Base-by-base conservation (phyloP, 352 stramenopile species). In the Phytopythium vexans region DNA sequence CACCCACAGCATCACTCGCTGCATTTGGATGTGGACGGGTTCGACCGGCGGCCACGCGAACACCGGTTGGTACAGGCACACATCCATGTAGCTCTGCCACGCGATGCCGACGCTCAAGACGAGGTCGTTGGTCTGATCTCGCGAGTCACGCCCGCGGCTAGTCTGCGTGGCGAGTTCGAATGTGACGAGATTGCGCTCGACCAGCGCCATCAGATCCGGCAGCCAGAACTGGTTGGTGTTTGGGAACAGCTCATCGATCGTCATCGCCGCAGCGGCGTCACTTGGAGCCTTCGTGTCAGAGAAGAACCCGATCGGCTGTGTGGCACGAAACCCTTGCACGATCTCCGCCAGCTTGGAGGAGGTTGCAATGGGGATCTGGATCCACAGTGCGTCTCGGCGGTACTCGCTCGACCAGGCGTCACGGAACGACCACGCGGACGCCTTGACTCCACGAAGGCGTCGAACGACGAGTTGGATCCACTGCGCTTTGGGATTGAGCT, bases 61-160 rank as follows among this genome's bases (percentile, higher is more conserved):
- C 45, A 14, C 45, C 3, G 45, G 45, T 32, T 51, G 38, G 45
- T 51, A 51, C 32, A 51, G 32, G 21, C 45, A 51, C 32, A 41
- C 7, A n/a, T 51, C 45, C 45, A 51, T 51, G 45, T 51, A 51
- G 12, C 8, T 21, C 7, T 51, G 45, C 45, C 45, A 51, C 45
- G 45, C 45, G n/a, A 51, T 40, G 45, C 45, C 45, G 32, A 51
- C 7, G 45, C 33, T 38, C 16, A 51, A 15, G 8, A 33, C 45
- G n/a, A 38, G 35, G n/a, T 41, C 35, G 33, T 27, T 27, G 21
- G 21, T 27, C 21, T 27, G 21, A 27, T 27, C 21, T 27, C 21
- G 21, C 2, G 21, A 27, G 21, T 27, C 21, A 27, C 21, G 21
- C 21, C 21, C 21, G 21, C 21, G 21, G 21, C 21, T 2, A 27